Base-by-base conservation (phyloP, 1,284 basidiomycete genomes). In the Melampsora occidentalis region DNA sequence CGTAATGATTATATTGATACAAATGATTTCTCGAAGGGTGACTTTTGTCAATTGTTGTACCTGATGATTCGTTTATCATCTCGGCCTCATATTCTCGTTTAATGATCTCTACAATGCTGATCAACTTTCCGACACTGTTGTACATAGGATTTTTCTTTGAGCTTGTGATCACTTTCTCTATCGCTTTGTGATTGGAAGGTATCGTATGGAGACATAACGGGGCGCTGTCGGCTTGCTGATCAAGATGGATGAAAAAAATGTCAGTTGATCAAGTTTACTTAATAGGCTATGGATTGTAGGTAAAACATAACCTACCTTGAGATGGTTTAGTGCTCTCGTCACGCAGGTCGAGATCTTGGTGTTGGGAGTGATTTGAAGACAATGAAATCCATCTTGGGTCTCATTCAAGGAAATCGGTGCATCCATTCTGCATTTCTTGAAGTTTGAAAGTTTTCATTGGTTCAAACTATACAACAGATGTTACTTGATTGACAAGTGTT, bases 81-180 rank as follows among this genome's bases (percentile, higher is more conserved):
- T 76, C 77, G 28, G 73, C 76, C 78, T 91, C 78, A 81, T 89
- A 92, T 80, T 92, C 90, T 46, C 92, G 87, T 82, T 94, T 93
- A 80, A 93, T 88, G 76, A 93, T 91, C 83, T 94, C 92, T 0
- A 88, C 89, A 4, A 93, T 89, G 0, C 90, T 88, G 68, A 94
- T 85, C 9, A 94, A 85, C 0, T 89, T 87, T 22, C 72, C 72
- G 20, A 75, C 65, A 14, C 28, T 65, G 61, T 75, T 75, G 31
- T 75, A 67, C 39, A 61, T 53, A n/a, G 72, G 72, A 65, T 75
- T 75, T 14, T 31, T 18, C 59, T 75, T 75, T 12, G 72, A 75
- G 39, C 9, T 46, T 35, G 51, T 5, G 18, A 75, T 75, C 16
- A 59, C 67, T 46, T 68, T 68, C 18, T 75, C 49, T 31, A 75